phyloP scores from a whole-genome alignment of 2,329 filamentous ascomycete species.

The Aspergillus floridensis region DNA sequence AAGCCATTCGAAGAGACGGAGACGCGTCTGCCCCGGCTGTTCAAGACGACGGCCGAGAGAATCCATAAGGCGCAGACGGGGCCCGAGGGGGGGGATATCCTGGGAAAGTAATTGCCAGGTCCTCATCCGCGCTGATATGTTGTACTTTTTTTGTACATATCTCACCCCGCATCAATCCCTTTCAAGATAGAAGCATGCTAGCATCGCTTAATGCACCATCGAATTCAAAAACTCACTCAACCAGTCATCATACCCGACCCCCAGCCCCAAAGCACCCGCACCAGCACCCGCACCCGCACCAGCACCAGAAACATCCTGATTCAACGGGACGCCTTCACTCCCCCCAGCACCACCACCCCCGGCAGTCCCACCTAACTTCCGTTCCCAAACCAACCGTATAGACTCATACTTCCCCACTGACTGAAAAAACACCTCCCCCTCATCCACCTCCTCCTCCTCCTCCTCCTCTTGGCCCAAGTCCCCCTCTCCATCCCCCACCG shows the following conservation, averaged over 20 bases:
- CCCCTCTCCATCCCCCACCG: neutral
- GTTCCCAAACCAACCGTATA: neutral
- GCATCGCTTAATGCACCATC: neutral
- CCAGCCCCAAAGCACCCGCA: neutral
- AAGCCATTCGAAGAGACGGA: conserved; percentile 28
- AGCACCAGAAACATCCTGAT: neutral
- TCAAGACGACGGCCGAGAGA: conserved; percentile 29
- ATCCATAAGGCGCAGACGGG: conserved; percentile 15
- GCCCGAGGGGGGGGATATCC: conserved; percentile 20
- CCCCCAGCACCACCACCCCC: neutral
- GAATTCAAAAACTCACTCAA: conserved; percentile 2
- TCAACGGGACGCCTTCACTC: neutral
- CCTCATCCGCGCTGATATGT: no score
- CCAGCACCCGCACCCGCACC: neutral
- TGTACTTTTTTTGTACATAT: no score
- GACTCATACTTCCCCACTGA: conserved; percentile 5
- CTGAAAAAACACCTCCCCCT: neutral
- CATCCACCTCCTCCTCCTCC: neutral
- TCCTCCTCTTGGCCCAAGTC: neutral
- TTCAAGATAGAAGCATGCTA: no score
- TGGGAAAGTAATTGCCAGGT: neutral
- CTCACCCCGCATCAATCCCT: no score
- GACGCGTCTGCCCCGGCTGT: conserved; percentile 30
- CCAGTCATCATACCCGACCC: conserved; percentile 1
- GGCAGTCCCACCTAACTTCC: neutral